These are phyloP conservation scores for Eucommia ulmoides DNA, from an alignment of 257 asterid genomes.

Conservation along the genomic window DNA sequence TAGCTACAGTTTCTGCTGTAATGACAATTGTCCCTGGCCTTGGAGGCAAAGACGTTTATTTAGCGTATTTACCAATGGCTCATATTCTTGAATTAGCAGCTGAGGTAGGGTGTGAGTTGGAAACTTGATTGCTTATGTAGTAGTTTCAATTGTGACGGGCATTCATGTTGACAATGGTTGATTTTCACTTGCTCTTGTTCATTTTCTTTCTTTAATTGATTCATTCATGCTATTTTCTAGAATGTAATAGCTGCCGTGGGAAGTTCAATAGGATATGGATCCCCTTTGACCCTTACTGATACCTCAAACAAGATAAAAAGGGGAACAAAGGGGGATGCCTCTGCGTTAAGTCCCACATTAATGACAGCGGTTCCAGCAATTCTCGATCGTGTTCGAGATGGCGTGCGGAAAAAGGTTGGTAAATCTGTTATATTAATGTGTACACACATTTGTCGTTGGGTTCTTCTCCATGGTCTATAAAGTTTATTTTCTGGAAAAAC, in stretches of 20 bases:
- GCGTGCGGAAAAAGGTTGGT: slow-evolving; percentile 86
- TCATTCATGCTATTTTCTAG: slow-evolving; percentile 21
- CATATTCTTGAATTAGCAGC: slow-evolving; percentile 97
- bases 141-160: too few relatives aligned
- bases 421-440: neutral
- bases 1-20: slow-evolving; percentile 91
- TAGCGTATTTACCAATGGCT: slow-evolving; percentile 92
- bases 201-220: too few relatives aligned
- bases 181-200: too few relatives aligned
- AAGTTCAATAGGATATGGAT: slow-evolving; percentile 89
- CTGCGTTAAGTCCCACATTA: slow-evolving; percentile 64
- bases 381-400: slow-evolving; percentile 96
- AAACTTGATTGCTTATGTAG: neutral
- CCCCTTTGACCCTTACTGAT: slow-evolving; percentile 94
- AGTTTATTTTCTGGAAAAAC: too few relatives aligned
- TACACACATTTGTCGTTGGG: neutral
- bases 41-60: slow-evolving; percentile 65
- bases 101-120: slow-evolving; percentile 42
- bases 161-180: too few relatives aligned
- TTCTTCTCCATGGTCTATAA: too few relatives aligned
- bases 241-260: slow-evolving; percentile 68
- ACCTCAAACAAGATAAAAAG: slow-evolving; percentile 86
- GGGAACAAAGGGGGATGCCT: slow-evolving; percentile 95
- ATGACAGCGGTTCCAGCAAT: slow-evolving; percentile 98
- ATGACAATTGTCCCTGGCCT: slow-evolving; percentile 78